Percentiles rank a stretch among this genome's conserved stretches.
These are phyloP conservation scores for Fusarium guadeloupense DNA, from an alignment of 2,329 filamentous ascomycete species.

Conservation along the genomic window DNA sequence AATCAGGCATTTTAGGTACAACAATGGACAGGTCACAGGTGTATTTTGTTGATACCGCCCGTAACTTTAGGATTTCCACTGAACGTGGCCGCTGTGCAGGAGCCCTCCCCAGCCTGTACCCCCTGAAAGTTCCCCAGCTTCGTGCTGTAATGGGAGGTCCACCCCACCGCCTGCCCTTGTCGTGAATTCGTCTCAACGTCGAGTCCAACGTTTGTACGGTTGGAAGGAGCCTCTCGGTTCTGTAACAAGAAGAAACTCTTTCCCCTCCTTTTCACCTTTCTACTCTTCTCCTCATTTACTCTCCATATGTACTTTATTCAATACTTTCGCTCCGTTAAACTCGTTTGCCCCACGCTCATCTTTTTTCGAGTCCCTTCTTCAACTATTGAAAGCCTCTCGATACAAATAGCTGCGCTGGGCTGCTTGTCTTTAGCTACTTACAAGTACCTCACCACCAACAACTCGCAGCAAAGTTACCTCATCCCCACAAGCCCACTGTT, in stretches of 20 bases:
- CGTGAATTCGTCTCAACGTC: neutral
- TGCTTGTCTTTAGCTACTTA: conserved; percentile 14
- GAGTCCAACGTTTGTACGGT: neutral
- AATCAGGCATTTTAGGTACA: too few species aligned
- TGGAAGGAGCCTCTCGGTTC: conserved; percentile 6
- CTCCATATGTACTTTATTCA: neutral
- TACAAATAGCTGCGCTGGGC: conserved; percentile 8
- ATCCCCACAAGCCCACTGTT: conserved; percentile 22
- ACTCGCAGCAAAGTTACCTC: conserved; percentile 22
- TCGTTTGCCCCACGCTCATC: neutral
- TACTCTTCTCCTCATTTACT: neutral
- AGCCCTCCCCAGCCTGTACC: neutral
- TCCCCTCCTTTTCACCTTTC: neutral
- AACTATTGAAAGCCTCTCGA: conserved; percentile 21
- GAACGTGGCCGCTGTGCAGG: too few species aligned
- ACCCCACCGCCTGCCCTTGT: neutral
- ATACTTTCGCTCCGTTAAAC: neutral
- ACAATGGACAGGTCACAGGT: too few species aligned
- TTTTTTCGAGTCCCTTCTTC: conserved; percentile 1
- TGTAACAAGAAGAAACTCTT: neutral
- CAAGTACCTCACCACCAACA: conserved; percentile 22
- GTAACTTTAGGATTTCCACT: too few species aligned
- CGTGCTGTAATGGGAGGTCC: neutral
- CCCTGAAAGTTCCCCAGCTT: neutral
- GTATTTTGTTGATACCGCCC: too few species aligned